Evolutionary conservation across 202 grass and related monocot species (phyloP), one percentile per base, ranked within the genome.

Genomic region (Schoenoplectus triqueter): DNA sequence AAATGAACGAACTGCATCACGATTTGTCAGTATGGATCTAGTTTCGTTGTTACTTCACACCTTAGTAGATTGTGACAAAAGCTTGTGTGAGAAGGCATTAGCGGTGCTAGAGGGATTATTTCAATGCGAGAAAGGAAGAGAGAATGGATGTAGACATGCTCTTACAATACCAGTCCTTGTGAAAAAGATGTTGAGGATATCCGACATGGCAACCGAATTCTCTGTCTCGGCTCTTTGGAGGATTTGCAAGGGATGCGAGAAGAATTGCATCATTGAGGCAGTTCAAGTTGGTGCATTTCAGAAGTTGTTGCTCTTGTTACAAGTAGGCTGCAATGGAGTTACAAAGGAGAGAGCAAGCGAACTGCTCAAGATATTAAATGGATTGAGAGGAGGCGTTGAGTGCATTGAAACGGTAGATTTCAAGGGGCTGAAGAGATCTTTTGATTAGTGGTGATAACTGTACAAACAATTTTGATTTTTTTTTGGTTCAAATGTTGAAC

Each of bases 321-420:
- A 97, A 78, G 87, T 97, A 1, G 94, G 94, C 1, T 97, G 92
- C 86, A 84, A 82, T 50, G 90, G 90, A 7, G 52, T 85, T 1
- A 94, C 94, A 7, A 97, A 91, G 87, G 94, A 92, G 79, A 85
- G 92, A 69, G 90, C 86, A 0, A 97, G 89, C 69, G 94, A 92
- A 11, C 59, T 97, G 78, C 92, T 97, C 75, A 84, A 82, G 89
- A 64, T 97, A 22, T 87, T 97, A 1, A 97, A 97, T 18, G 90
- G 73, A n/a, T 90, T 84, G 0, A 91, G 92, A 50, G 87, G 50
- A 56, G 73, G 74, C 5, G 69, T 20, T 0, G 94, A 97, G 79
- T 97, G 94, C 94, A 92, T 92, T 20, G 94, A 97, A 55, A 85
- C 90, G 0, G 72, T 89, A 10, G 92, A 94, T 91, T 94, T 97